phyloP scores from a whole-genome alignment of 805 yeast genomes.

The Candida chauliodis region DNA sequence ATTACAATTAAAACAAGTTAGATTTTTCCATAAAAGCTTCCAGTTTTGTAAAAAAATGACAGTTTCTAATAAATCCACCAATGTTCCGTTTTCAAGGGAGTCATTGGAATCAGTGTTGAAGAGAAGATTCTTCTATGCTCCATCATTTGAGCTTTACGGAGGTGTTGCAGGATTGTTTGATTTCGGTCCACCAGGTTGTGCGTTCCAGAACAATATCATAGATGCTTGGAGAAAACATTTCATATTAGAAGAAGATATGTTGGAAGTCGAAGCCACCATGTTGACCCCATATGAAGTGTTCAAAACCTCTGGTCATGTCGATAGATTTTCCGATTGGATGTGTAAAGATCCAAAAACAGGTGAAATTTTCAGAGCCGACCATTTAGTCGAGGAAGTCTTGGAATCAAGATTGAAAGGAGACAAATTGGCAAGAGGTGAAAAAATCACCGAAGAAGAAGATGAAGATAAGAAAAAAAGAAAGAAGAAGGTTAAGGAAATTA shows the following conservation, averaged over 20 bases:
- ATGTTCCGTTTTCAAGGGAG: conserved; percentile 71
- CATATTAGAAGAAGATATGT: conserved; percentile 96
- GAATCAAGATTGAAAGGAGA: conserved; percentile 97
- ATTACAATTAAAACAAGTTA: background rate
- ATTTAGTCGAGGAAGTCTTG: conserved; percentile 93
- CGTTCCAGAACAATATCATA: conserved; percentile 91
- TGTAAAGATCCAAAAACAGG: conserved; percentile 93
- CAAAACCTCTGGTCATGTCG: conserved; percentile 99
- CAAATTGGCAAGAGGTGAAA: conserved; percentile 89
- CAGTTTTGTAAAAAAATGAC: conserved; percentile 2
- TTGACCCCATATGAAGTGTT: conserved; percentile 96
- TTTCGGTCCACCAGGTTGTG: conserved; percentile 99
- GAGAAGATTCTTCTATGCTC: conserved; percentile 96
- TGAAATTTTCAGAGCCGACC: conserved; percentile 98
- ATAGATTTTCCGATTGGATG: conserved; percentile 99
- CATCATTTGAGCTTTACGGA: conserved; percentile 95
- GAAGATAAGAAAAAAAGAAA: conserved; percentile 66
- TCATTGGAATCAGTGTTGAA: conserved; percentile 84
- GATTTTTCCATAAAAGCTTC: conserved; percentile 1
- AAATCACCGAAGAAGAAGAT: conserved; percentile 48
- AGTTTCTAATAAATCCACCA: conserved; percentile 13
- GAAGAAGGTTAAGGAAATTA: conserved; percentile 94
- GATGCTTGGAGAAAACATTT: conserved; percentile 98
- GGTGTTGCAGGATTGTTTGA: conserved; percentile 98
- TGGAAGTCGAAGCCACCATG: conserved; percentile 97